These are phyloP conservation scores for Bacidia gigantensis DNA, from an alignment of 495 filamentous ascomycete species.

Conservation along the genomic window DNA sequence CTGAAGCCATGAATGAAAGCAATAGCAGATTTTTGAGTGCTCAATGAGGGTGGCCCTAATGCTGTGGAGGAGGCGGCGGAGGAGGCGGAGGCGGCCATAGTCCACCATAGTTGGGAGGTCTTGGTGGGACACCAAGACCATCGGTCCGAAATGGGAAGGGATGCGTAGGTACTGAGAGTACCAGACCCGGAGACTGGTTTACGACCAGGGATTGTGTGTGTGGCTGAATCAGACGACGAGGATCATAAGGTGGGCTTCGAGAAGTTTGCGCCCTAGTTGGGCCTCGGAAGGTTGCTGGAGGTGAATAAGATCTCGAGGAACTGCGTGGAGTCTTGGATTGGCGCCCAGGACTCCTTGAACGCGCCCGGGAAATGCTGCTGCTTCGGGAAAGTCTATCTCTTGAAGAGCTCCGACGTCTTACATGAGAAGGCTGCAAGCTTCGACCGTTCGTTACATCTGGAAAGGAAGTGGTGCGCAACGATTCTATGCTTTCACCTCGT, in stretches of 20 bases:
- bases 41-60: not conserved
- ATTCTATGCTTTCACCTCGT: conserved; percentile 28
- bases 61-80: conserved; percentile 9
- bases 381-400: not conserved
- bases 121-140: conserved; percentile 22
- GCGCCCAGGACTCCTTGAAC: conserved; percentile 18
- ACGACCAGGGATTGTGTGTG: not conserved
- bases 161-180: not conserved
- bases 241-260: conserved; percentile 14
- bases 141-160: not conserved
- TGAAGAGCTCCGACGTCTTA: conserved; percentile 30
- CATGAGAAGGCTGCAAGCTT: not conserved
- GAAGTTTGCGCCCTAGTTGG: not conserved
- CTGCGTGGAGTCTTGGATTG: conserved; percentile 7
- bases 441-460: not conserved
- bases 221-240: conserved; percentile 13
- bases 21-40: not conserved
- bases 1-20: not conserved
- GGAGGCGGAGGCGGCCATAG: conserved; percentile 38
- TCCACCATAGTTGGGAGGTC: conserved; percentile 35
- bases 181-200: not conserved
- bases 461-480: not conserved
- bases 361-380: conserved; percentile 10
- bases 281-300: not conserved
- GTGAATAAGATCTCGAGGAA: conserved; percentile 18